phyloP scores from a whole-genome alignment of 331 rosid species.

The Cydonia oblonga region DNA sequence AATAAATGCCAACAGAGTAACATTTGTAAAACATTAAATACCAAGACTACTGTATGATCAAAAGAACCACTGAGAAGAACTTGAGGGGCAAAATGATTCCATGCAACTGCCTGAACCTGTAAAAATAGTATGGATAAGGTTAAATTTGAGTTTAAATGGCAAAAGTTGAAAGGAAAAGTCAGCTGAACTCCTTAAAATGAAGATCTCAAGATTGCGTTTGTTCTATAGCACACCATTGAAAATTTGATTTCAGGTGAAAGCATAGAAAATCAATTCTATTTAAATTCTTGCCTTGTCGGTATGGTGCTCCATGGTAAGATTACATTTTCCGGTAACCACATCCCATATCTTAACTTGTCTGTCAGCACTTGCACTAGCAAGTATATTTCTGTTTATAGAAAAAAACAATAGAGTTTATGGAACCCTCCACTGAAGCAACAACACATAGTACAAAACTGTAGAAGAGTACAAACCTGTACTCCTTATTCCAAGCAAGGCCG shows the following conservation, averaged over 20 bases:
- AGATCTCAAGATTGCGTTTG: background rate
- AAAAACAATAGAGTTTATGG: background rate
- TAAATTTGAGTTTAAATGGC: background rate
- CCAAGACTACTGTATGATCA: constrained; percentile 75
- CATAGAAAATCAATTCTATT: background rate
- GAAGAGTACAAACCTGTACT: constrained; percentile 49
- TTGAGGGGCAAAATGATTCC: constrained; percentile 66
- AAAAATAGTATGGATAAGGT: constrained; percentile 9
- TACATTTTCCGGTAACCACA: constrained; percentile 62
- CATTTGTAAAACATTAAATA: constrained; percentile 20
- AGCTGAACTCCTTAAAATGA: background rate
- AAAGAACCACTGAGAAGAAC: constrained; percentile 91
- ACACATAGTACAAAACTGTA: background rate
- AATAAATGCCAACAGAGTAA: background rate
- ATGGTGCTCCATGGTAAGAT: constrained; percentile 79
- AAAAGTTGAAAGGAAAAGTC: background rate
- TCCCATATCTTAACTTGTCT: constrained; percentile 83
- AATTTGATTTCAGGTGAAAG: background rate
- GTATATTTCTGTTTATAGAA: constrained; percentile 46
- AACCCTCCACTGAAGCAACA: constrained; percentile 8
- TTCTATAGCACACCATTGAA: background rate
- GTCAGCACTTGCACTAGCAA: constrained; percentile 97
- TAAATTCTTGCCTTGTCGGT: constrained; percentile 56
- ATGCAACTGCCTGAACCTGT: constrained; percentile 94
- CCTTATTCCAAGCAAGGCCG: constrained; percentile 95